A percentile compares a stretch with the other conserved stretches of the same genome.
Conservation (phyloP, 306 rosid genomes). For the cucumber (Cucumis sativus) region Cucumber_9930_V3 NC_026660.2:30638001-30638500, state of each 20-base stretch:
- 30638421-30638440: conserved; percentile 46
- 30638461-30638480: not conserved
- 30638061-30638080: conserved; percentile 68
- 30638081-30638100: conserved; percentile 64
- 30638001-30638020: not conserved
- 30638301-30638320: not conserved
- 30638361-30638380: conserved; percentile 54
- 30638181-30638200: not conserved
- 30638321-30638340: not conserved
- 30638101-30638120: conserved; percentile 86
- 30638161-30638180: not conserved
- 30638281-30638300: not conserved
- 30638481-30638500: too few species aligned
- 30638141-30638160: conserved; percentile 16
- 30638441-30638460: not conserved
- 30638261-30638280: not conserved
- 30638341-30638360: not conserved
- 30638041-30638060: conserved; percentile 65
- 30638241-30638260: not conserved
- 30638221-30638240: not conserved
- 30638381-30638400: conserved; percentile 79
- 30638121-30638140: conserved; percentile 75
- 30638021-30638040: not conserved
- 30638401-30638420: conserved; percentile 81
- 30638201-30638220: not conserved